Conservation (phyloP, 306 rosid genomes). For the Cucumis sativus region DNA sequence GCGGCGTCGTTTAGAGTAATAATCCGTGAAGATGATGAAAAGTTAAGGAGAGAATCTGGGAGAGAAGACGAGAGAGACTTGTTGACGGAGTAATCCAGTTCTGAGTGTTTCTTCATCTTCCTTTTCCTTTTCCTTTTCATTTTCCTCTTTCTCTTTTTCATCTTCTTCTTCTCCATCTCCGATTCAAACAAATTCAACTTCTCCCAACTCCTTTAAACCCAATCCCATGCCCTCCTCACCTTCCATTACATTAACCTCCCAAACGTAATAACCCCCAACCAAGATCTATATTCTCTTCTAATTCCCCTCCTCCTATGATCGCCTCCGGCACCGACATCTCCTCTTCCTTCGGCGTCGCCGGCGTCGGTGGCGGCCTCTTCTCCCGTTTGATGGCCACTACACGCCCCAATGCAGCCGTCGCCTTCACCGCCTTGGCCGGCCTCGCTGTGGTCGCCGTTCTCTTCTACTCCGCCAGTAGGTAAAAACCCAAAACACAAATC, state of each 20-base stretch:
- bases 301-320: slow-evolving; percentile 36
- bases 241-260: not conserved
- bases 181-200: not conserved
- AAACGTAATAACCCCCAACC: not conserved
- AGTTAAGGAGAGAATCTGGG: not conserved
- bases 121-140: not conserved
- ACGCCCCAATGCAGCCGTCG: slow-evolving; percentile 32
- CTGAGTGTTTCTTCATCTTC: not conserved
- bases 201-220: not conserved
- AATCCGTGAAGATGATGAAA: not conserved
- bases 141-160: not conserved
- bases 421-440: slow-evolving; percentile 64
- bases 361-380: slow-evolving; percentile 26
- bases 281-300: slow-evolving; percentile 15
- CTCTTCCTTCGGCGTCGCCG: slow-evolving; percentile 36
- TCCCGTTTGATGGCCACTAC: slow-evolving; percentile 28
- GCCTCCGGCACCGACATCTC: slow-evolving; percentile 24
- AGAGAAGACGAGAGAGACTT: not conserved
- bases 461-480: slow-evolving; percentile 67
- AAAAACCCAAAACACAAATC: slow-evolving; percentile 11
- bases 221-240: not conserved
- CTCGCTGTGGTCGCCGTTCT: slow-evolving; percentile 40
- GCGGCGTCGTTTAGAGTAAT: not conserved
- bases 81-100: not conserved
- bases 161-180: not conserved